Evolutionary conservation across 2,329 filamentous ascomycete species (phyloP).

Genomic region (Verticillium nonalfalfae): DNA sequence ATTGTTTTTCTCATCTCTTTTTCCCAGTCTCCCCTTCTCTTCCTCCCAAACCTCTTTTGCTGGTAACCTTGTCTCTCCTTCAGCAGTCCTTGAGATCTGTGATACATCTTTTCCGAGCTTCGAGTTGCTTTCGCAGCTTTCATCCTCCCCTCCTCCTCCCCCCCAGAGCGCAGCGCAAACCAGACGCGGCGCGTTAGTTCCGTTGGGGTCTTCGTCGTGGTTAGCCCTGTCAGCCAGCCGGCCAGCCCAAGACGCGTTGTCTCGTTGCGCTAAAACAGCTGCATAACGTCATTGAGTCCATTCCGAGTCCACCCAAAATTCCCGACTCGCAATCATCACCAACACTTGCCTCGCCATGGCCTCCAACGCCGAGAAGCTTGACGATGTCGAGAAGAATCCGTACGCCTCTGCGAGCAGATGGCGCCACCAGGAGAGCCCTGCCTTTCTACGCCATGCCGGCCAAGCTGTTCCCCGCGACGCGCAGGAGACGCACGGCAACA

Average conservation of each 20-base stretch:
- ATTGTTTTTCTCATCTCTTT: not conserved
- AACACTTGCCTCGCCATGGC: conserved; percentile 11
- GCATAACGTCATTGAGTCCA: not conserved
- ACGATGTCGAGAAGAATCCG: conserved; percentile 38
- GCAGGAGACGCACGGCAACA: conserved; percentile 30
- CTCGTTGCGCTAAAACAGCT: not conserved
- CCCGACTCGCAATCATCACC: not conserved
- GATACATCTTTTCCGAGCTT: not conserved
- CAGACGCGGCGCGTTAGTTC: not conserved
- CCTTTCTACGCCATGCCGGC: conserved; percentile 44
- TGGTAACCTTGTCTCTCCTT: too few relatives aligned
- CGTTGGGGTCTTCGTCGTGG: not conserved
- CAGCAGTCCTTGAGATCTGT: not conserved
- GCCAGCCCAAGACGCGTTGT: not conserved
- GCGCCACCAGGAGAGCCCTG: conserved; percentile 58
- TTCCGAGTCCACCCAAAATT: not conserved
- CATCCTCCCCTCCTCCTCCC: too few relatives aligned
- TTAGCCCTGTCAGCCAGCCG: not conserved
- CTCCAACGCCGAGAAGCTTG: conserved; percentile 16
- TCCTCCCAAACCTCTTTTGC: not conserved
- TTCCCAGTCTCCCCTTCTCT: not conserved
- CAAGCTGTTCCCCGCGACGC: conserved; percentile 28
- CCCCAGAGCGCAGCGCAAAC: not conserved
- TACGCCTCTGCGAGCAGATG: conserved; percentile 52
- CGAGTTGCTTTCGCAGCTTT: not conserved